Evolutionary conservation across 2,329 filamentous ascomycete species (phyloP), one percentile per base, ranked within the genome.

Genomic region (Pleomassaria siparia): DNA sequence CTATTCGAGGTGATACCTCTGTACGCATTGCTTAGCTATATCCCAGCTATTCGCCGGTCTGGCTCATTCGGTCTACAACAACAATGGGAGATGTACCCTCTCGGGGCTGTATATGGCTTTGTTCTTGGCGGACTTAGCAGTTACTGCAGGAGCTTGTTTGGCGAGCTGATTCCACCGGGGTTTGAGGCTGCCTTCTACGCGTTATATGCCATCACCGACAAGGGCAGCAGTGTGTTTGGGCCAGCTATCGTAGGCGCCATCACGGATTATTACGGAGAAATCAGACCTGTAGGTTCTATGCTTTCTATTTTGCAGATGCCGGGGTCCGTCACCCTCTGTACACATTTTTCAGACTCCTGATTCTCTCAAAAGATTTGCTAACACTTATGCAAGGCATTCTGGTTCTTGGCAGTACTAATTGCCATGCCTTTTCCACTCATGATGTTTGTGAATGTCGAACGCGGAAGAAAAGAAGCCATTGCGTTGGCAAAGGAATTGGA

Each of bases 101-200:
- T 99, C 1, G 91, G 90, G 0, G 88, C 88, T 2, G 83, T 97
- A 11, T 97, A 96, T 69, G 94, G 94, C 0, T 83, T 99, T 41
- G 91, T 97, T 2, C 83, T 97, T 24, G 94, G 94, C n/a, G 94
- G 94, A 0, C 75, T 99, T 32, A 90, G 88, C 48, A 88, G 87
- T 20, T 96, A 97, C 71, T 97, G 94, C 66, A 86, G 94, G 33
- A 91, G 89, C 51, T 79, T 99, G 4, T 99, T 89, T 66, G 91
- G 91, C 30, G 91, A 97, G 70, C 79, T 99, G 47, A 95, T 99
- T 46, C 94, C 94, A 1, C 89, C 90, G 0, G 94, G 94, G 3
- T 95, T 88, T 24, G 94, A 99, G 72, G 91, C 94, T 0, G 91
- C 92, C 0, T 99, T 99, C 66, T 99, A 95, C 67, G 91, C 92